Evolutionary conservation across 2,329 filamentous ascomycete species (phyloP), one percentile per base, ranked within the genome.

Genomic region (Fusarium hostae): DNA sequence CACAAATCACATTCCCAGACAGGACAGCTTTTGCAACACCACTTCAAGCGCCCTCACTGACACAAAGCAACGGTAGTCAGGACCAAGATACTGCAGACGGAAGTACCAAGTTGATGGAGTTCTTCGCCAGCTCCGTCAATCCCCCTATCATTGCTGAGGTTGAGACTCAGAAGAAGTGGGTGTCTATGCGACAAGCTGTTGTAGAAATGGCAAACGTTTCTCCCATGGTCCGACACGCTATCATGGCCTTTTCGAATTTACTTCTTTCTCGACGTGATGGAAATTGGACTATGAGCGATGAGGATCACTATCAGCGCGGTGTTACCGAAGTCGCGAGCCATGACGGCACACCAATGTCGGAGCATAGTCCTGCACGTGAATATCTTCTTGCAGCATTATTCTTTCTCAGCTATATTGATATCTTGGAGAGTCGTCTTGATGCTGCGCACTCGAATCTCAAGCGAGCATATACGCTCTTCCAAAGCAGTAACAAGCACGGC

Each of bases 391-490:
- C 85, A 3, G 81, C 86, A 1, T 73, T 87, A 12, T 88, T 88
- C 77, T 84, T 88, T 62, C 80, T 88, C 6, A 86, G 85, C 51
- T 88, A 88, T 65, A 84, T 86, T 26, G 86, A 88, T 66, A 82
- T 86, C 15, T 75, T 86, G 8, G 81, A 84, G 60, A 81, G 78
- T 13, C 77, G 79, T n/a, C 81, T 83, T 9, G 78, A 81, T 26
- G 79, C 82, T n/a, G 85, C 86, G 1, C 85, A 87, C 68, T 78
- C 81, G 3, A 84, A 87, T 44, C 77, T 89, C 11, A 83, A 86
- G 65, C 81, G 84, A 16, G 86, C 86, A 2, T 86, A 87, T 63
- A 66, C 72, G 6, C 62, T 87, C 7, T 85, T 87, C 60, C 82
- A 83, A 60, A 78, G 76, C n/a, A 81, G 80, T 26, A 78, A 81